Conservation (phyloP, 306 rosid genomes). For the Alnus glutinosa region DNA sequence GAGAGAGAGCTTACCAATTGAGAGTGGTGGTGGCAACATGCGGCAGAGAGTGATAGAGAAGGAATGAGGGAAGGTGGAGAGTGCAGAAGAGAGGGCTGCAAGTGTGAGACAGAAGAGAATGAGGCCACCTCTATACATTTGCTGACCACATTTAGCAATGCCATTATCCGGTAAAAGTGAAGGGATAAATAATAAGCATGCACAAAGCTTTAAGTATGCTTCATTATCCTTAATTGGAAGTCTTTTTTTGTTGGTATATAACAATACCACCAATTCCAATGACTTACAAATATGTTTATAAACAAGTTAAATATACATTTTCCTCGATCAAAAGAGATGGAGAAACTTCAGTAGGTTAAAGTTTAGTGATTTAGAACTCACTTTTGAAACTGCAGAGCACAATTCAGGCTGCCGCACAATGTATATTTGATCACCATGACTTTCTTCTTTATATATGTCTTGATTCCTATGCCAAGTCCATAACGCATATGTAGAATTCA, state of each 20-base stretch:
- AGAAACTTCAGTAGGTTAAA: constrained; percentile 7
- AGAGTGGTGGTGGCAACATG: constrained; percentile 28
- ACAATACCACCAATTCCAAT: neutral
- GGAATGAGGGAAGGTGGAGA: constrained; percentile 15
- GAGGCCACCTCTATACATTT: neutral
- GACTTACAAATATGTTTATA: neutral
- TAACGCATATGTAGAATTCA: constrained; percentile 76
- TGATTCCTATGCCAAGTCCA: constrained; percentile 98
- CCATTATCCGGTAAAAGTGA: neutral
- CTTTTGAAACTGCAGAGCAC: constrained; percentile 53
- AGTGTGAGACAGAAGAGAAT: constrained; percentile 20
- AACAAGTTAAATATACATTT: neutral
- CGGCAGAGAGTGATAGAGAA: constrained; percentile 31
- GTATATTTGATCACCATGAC: constrained; percentile 75
- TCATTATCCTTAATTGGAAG: no score
- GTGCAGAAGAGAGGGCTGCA: constrained; percentile 29
- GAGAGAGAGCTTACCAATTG: constrained; percentile 35
- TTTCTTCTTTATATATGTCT: constrained; percentile 60
- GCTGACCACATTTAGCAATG: neutral
- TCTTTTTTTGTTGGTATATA: no score
- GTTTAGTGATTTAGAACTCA: constrained; percentile 28
- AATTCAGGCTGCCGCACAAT: constrained; percentile 71
- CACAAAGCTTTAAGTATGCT: no score
- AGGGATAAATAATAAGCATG: no score
- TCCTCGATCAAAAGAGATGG: constrained; percentile 1